Evolutionary conservation across 441 rosid genomes (phyloP), one percentile per base, ranked within the genome.

Genomic region (Dalechampia spathulata): DNA sequence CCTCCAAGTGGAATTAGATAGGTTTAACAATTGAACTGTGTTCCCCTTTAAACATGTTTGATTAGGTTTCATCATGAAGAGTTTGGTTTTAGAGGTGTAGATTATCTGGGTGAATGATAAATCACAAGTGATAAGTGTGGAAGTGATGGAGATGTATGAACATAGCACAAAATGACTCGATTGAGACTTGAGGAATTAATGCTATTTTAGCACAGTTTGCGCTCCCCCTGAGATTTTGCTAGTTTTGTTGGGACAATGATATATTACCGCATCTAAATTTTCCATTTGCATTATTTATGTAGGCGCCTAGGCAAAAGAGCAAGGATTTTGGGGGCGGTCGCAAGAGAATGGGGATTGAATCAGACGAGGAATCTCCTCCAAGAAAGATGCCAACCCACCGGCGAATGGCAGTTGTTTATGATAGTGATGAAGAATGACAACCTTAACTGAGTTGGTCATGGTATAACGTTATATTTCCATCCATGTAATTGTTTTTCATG

Each of bases 341-440:
- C 58, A 86, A 81, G 75, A 77, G 85, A 63, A 61, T 57, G 49
- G 88, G 79, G 52, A 67, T 86, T 8, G 87, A 80, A 70, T 83
- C 89, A 1, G 95, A 86, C 22, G 91, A 86, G 53, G 85, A 83
- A 20, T 86, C 89, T 52, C 87, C 85, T 17, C 87, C 78, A 10
- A 82, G 85, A 63, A 86, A 83, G 76, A 72, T 64, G 66, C 70
- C 83, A 14, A 67, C 77, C 8, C 87, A 82, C 52, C 82, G 89
- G 1, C 76, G 89, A 46, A 76, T 76, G 86, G 78, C 95, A 23
- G 83, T 86, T 66, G 79, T 83, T 65, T 80, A 73, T 56, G 89
- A 86, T 50, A 83, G 95, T 61, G 91, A 86, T 20, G 95, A 86
- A 58, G 89, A 86, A 34, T 82, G 71, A 78, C 23, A 60, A 61